Evolutionary conservation across 192 early-diverging fungal species (phyloP).

Genomic region (Fimicolochytrium jonesii): DNA sequence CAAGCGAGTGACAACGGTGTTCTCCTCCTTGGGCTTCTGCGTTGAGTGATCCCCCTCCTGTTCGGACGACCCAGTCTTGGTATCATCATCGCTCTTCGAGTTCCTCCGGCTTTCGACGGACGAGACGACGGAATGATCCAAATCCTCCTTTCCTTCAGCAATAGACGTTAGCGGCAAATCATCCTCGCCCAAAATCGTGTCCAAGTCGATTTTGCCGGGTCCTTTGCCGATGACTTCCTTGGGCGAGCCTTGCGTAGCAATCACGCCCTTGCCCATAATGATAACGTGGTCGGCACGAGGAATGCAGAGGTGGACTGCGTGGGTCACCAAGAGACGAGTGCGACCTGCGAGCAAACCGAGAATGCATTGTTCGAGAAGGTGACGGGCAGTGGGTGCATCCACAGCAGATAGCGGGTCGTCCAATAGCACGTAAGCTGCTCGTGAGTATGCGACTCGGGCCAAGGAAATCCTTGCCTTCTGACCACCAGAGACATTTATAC

Average conservation of each 20-base stretch:
- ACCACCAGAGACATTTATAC: constrained; percentile 46
- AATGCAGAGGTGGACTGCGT: constrained; percentile 47
- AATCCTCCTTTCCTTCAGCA: no score
- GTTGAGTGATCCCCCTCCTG: no score
- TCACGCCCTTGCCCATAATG: constrained; percentile 35
- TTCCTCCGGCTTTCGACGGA: no score
- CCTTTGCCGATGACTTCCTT: constrained; percentile 1
- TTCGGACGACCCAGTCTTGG: no score
- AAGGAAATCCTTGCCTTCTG: constrained; percentile 47
- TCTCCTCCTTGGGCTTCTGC: no score
- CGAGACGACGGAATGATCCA: no score
- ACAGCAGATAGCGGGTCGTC: constrained; percentile 92
- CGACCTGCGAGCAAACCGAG: constrained; percentile 67
- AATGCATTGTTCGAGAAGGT: constrained; percentile 76
- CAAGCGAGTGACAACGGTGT: no score
- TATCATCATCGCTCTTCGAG: no score
- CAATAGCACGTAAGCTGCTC: constrained; percentile 64
- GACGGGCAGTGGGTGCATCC: constrained; percentile 88
- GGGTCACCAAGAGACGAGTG: constrained; percentile 89
- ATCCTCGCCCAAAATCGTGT: constrained; percentile 10
- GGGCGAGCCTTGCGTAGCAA: constrained; percentile 12
- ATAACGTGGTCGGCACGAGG: constrained; percentile 40
- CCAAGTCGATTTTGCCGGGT: constrained; percentile 20
- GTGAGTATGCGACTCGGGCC: constrained; percentile 73
- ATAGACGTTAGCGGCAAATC: no score